Conservation (phyloP, 495 filamentous ascomycete species). For the Penicillium simplicissimum region DNA sequence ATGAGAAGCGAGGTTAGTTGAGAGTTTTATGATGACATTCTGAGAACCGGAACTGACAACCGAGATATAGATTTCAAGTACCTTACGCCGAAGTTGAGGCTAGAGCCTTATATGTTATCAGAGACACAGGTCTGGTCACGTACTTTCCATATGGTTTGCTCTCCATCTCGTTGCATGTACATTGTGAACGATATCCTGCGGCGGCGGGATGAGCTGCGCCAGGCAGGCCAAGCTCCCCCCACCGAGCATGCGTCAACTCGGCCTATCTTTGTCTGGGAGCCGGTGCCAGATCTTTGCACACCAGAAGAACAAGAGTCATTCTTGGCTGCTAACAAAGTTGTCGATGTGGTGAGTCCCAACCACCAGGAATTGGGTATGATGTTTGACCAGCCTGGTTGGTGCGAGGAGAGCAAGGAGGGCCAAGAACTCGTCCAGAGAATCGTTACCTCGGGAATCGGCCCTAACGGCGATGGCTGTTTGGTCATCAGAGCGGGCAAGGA, state of each 20-base stretch:
- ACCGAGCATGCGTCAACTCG: slow-evolving; percentile 31
- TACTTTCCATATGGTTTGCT: slow-evolving; percentile 88
- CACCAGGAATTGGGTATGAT: slow-evolving; percentile 80
- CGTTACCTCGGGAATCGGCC: slow-evolving; percentile 53
- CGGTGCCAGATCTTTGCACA: slow-evolving; percentile 83
- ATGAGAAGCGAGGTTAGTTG: slow-evolving; percentile 56
- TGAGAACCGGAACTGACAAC: slow-evolving; percentile 31
- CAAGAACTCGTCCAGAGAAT: slow-evolving; percentile 56
- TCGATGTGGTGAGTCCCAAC: slow-evolving; percentile 89
- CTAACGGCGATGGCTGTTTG: slow-evolving; percentile 45
- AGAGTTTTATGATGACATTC: background rate
- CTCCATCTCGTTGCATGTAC: slow-evolving; percentile 70
- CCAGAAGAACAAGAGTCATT: slow-evolving; percentile 73
- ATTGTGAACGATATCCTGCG: slow-evolving; percentile 64
- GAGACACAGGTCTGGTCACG: slow-evolving; percentile 63
- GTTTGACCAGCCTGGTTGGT: slow-evolving; percentile 64
- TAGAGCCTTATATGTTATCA: slow-evolving; percentile 61
- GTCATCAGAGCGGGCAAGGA: slow-evolving; percentile 59
- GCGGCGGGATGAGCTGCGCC: slow-evolving; percentile 41
- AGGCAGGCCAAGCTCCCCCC: slow-evolving; percentile 28
- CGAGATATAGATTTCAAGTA: slow-evolving; percentile 73
- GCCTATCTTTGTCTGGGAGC: slow-evolving; percentile 91
- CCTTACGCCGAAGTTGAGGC: slow-evolving; percentile 78
- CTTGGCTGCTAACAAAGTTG: slow-evolving; percentile 65
- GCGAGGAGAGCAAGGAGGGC: slow-evolving; percentile 44